phyloP scores from a whole-genome alignment of 2,329 filamentous ascomycete species.

The Ophiocordyceps australis region DNA sequence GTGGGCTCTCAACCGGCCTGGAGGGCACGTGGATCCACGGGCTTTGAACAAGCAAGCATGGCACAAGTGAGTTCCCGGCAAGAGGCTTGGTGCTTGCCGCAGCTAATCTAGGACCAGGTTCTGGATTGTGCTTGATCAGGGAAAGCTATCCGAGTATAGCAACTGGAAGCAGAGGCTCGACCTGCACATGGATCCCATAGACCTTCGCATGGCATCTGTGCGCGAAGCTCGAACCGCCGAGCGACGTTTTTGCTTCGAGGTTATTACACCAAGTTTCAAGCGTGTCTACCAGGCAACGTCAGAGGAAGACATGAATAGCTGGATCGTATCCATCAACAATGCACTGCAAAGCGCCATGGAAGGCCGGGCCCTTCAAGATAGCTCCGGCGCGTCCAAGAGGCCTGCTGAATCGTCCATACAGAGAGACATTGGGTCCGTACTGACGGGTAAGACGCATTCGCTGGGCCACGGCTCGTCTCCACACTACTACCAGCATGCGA shows the following conservation, averaged over 20 bases:
- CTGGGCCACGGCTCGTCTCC: slow-evolving; percentile 27
- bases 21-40: slow-evolving; percentile 87
- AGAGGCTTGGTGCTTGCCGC: background rate
- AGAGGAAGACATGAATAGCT: slow-evolving; percentile 93
- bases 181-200: slow-evolving; percentile 94
- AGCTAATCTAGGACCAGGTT: slow-evolving; percentile 37
- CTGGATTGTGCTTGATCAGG: slow-evolving; percentile 96
- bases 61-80: slow-evolving; percentile 62
- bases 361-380: slow-evolving; percentile 44
- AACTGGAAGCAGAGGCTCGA: slow-evolving; percentile 98
- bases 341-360: slow-evolving; percentile 92
- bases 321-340: slow-evolving; percentile 95
- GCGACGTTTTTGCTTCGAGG: slow-evolving; percentile 90
- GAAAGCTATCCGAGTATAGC: slow-evolving; percentile 92
- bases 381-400: slow-evolving; percentile 18
- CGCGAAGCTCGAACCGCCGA: slow-evolving; percentile 90
- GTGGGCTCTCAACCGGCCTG: slow-evolving; percentile 85
- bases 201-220: slow-evolving; percentile 90
- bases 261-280: slow-evolving; percentile 92
- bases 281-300: slow-evolving; percentile 95
- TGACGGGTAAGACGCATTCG: slow-evolving; percentile 81
- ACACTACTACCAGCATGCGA: slow-evolving; percentile 28
- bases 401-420: slow-evolving; percentile 40
- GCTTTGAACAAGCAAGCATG: slow-evolving; percentile 93
- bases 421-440: slow-evolving; percentile 78